Percentiles rank a stretch among this genome's conserved stretches.
These are phyloP conservation scores for Penstemon barbatus DNA, from an alignment of 257 asterid species.

Conservation along the genomic window DNA sequence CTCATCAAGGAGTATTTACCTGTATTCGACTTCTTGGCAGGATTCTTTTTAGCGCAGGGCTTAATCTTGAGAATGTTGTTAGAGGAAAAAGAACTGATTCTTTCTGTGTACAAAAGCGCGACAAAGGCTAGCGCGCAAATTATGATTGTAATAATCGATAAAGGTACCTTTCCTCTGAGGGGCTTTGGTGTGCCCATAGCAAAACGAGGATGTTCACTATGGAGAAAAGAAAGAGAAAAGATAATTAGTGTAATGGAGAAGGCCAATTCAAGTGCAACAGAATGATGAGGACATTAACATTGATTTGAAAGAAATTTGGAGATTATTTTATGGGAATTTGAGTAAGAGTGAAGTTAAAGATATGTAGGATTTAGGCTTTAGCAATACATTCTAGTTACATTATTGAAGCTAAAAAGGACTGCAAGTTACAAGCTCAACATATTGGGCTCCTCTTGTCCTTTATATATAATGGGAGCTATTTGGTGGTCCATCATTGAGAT, in stretches of 20 bases:
- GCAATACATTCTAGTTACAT: conserved; percentile 11
- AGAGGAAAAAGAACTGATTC: conserved; percentile 48
- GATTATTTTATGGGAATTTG: conserved; percentile 42
- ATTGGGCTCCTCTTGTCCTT: conserved; percentile 25
- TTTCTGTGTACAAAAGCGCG: conserved; percentile 61
- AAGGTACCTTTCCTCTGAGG: conserved; percentile 47
- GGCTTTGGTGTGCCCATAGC: conserved; percentile 50
- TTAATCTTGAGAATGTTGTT: conserved; percentile 45
- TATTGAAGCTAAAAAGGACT: conserved; percentile 21
- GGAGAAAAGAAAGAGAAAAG: conserved; percentile 15
- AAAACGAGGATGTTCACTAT: conserved; percentile 2
- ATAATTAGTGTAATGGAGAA: not conserved
- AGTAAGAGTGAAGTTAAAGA: conserved; percentile 82
- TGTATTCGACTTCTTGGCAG: conserved; percentile 40
- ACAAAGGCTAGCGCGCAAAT: conserved; percentile 49
- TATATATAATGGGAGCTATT: conserved; percentile 9
- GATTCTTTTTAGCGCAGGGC: conserved; percentile 49
- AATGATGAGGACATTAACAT: conserved; percentile 30
- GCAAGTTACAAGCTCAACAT: conserved; percentile 25
- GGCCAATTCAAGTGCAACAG: conserved; percentile 27
- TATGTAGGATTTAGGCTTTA: conserved; percentile 36
- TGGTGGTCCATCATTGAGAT: conserved; percentile 20
- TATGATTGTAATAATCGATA: conserved; percentile 48
- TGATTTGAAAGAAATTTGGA: conserved; percentile 24
- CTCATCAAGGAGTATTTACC: conserved; percentile 19